phyloP scores from a whole-genome alignment of 2,329 filamentous ascomycete species.

The Dendryphion nanum region DNA sequence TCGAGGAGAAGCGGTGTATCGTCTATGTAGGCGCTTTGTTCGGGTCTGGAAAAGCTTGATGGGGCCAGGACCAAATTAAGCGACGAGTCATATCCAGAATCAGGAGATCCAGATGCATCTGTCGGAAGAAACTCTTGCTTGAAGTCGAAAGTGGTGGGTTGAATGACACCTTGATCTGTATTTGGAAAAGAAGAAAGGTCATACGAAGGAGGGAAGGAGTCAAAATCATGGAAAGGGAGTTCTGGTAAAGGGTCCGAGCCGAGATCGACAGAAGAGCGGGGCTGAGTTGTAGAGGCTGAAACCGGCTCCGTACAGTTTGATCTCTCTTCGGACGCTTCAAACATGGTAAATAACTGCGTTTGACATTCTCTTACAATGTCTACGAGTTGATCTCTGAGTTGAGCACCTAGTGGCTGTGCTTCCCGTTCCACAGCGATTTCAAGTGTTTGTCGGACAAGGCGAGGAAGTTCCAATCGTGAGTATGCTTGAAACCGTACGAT shows the following conservation, averaged over 20 bases:
- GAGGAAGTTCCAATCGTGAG: constrained; percentile 22
- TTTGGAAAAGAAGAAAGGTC: neutral
- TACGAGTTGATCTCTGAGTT: constrained; percentile 22
- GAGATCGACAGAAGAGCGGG: neutral
- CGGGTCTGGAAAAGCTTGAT: too few species aligned
- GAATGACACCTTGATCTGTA: too few species aligned
- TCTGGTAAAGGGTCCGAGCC: neutral
- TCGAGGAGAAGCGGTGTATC: too few species aligned
- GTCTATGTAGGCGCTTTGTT: too few species aligned
- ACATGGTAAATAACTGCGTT: constrained; percentile 17
- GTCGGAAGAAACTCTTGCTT: neutral
- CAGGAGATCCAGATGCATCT: constrained; percentile 12
- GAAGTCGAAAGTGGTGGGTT: neutral
- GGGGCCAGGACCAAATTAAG: too few species aligned
- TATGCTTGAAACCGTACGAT: constrained; percentile 22
- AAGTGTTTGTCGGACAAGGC: constrained; percentile 22
- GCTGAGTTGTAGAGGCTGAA: too few species aligned
- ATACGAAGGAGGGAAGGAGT: neutral
- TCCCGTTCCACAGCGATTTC: constrained; percentile 24
- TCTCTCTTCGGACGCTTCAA: constrained; percentile 4
- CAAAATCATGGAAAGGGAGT: neutral
- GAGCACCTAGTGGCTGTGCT: constrained; percentile 23
- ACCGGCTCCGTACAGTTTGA: neutral
- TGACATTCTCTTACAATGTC: constrained; percentile 25
- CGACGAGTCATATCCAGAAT: constrained; percentile 22